phyloP scores from a whole-genome alignment of 2,329 filamentous ascomycete species.

The Colletotrichum lini region DNA sequence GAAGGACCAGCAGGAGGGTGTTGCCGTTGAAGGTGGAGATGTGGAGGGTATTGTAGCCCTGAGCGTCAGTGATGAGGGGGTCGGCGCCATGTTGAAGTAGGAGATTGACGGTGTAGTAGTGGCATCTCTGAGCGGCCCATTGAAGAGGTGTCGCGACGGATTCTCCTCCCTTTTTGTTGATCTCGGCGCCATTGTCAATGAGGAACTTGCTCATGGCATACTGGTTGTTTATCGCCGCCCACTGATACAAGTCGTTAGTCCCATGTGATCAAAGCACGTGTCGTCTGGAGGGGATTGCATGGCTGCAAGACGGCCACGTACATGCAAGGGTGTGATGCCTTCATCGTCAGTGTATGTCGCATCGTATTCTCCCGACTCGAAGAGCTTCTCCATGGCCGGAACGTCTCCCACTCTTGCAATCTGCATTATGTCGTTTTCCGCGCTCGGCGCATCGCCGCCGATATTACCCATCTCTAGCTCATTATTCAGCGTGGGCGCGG shows the following conservation, averaged over 20 bases:
- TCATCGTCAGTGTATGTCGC: slow-evolving; percentile 90
- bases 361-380: slow-evolving; percentile 85
- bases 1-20: slow-evolving; percentile 87
- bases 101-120: slow-evolving; percentile 96
- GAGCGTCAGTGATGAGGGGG: slow-evolving; percentile 90
- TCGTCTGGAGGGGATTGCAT: slow-evolving; percentile 5
- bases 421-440: slow-evolving; percentile 93
- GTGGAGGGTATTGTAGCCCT: slow-evolving; percentile 98
- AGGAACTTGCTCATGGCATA: slow-evolving; percentile 98
- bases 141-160: slow-evolving; percentile 94
- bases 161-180: slow-evolving; percentile 96
- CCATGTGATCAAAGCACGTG: slow-evolving; percentile 18
- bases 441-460: slow-evolving; percentile 54
- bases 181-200: slow-evolving; percentile 85
- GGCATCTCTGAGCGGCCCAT: slow-evolving; percentile 96
- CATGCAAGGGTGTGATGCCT: slow-evolving; percentile 95
- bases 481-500: slow-evolving; percentile 69
- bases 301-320: slow-evolving; percentile 60
- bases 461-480: slow-evolving; percentile 70
- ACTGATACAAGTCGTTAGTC: slow-evolving; percentile 72
- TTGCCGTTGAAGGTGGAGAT: slow-evolving; percentile 98
- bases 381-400: slow-evolving; percentile 87
- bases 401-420: slow-evolving; percentile 91
- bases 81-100: slow-evolving; percentile 93
- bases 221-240: slow-evolving; percentile 99